Base-by-base conservation (phyloP, 129 eudicot species). In the Oenanthe sinensis region DNA sequence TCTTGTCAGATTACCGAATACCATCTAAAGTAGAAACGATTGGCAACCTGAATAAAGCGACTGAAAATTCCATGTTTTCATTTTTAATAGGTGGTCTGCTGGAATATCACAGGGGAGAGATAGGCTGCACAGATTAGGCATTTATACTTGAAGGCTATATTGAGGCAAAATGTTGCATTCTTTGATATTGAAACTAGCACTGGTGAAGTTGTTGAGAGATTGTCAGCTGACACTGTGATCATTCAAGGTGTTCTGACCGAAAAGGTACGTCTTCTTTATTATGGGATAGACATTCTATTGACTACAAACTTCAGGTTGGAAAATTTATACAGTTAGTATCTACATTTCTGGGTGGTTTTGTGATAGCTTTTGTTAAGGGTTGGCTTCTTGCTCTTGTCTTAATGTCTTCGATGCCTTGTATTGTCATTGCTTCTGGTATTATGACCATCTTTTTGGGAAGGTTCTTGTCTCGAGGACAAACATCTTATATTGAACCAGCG, bases 41-140 rank as follows among this genome's bases (percentile, higher is more conserved):
- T 37, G 40, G 40, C 40, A 37, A 37, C 40, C 4, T 37, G 40
- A 37, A 37, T 37, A 2, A 37, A 37, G 40, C 40, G 40, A n/a
- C 40, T 77, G 44, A 77, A 2, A 68, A 62, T 19, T 28, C 26
- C 14, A 69, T 65, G 43, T 68, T 78, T 20, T 10, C 14, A 28
- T 46, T 30, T 36, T 20, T 36, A 44, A 86, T 86, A 86, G 81
- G 82, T 80, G 45, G 42, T 79, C 40, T 86, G 82, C 75, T 86
- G 89, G 89, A 79, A 62, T 19, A 71, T 86, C 55, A 86, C 89
- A 22, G 89, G 89, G 75, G 86, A 86, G 69, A 76, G 89, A 79
- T 84, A 86, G 75, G 76, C 84, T 36, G 77, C 82, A 26, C 68
- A 84, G 33, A 71, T 86, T 48, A 77, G 84, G 49, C 40, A 77